Conservation (phyloP, 306 rosid genomes). For the Malus sieversii region DNA sequence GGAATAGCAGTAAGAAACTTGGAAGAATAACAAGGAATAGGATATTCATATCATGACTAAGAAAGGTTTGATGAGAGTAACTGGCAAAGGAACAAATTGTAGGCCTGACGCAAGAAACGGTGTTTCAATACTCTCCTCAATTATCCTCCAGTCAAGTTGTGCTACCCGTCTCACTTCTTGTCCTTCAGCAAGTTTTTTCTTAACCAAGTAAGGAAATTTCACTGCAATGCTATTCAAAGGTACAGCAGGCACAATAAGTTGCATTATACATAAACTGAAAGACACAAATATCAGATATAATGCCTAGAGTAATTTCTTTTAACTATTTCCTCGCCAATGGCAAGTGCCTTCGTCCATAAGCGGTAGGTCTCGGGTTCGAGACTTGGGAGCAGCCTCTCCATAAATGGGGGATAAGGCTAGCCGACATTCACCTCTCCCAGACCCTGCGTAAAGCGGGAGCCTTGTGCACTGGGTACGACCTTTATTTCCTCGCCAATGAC, state of each 20-base stretch:
- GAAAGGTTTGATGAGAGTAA: constrained; percentile 36
- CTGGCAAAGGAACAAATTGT: constrained; percentile 82
- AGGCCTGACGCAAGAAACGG: constrained; percentile 83
- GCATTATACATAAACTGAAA: not conserved
- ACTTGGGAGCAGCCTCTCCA: no score
- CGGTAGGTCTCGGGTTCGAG: no score
- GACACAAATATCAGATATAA: not conserved
- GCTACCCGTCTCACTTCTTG: constrained; percentile 93
- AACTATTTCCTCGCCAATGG: no score
- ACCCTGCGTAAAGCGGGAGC: no score
- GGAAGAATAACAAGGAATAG: not conserved
- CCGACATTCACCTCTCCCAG: no score
- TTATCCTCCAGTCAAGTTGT: constrained; percentile 79
- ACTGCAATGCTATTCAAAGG: constrained; percentile 53
- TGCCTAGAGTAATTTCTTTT: not conserved
- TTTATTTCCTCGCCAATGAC: no score
- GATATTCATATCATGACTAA: constrained; percentile 5
- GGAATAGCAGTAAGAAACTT: constrained; percentile 16
- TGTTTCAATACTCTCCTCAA: constrained; percentile 47
- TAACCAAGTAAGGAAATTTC: constrained; percentile 84
- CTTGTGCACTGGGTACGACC: no score
- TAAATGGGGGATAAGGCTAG: no score
- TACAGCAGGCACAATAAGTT: constrained; percentile 9
- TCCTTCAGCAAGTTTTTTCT: constrained; percentile 69
- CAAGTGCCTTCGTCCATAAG: no score